A percentile compares a stretch with the other conserved stretches of the same genome.
These are phyloP conservation scores for Phytophthora rubi DNA, from an alignment of 352 stramenopile species.

Conservation along the genomic window DNA sequence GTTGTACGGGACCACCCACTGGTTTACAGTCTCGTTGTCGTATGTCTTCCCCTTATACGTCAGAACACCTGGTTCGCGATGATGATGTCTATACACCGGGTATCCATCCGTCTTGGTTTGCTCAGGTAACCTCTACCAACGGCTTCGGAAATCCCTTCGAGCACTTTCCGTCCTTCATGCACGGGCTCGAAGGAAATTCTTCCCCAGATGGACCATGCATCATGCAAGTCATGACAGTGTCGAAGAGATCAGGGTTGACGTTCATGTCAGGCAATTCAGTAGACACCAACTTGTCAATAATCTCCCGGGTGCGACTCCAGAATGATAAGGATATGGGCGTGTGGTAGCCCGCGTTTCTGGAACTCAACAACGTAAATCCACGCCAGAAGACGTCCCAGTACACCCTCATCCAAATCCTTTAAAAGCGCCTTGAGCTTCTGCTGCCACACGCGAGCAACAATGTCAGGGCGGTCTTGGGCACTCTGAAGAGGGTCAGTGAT, in stretches of 20 bases:
- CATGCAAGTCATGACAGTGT: neutral
- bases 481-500: neutral
- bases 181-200: neutral
- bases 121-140: neutral
- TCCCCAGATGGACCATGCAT: neutral
- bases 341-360: neutral
- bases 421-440: neutral
- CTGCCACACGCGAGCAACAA: neutral
- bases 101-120: neutral
- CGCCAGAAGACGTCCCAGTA: neutral
- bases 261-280: neutral
- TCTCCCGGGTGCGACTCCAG: neutral
- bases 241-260: neutral
- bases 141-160: neutral
- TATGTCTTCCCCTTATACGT: neutral
- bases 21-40: neutral
- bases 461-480: neutral
- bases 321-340: neutral
- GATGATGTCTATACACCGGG: neutral
- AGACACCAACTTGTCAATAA: neutral
- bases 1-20: neutral
- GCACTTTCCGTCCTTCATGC: neutral
- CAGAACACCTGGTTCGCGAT: neutral
- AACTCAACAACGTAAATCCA: neutral
- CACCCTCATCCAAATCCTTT: neutral